Percentiles rank a stretch among this genome's conserved stretches.
Conservation (phyloP, 805 yeast species). For the Metschnikowia bowlesiae region DNA sequence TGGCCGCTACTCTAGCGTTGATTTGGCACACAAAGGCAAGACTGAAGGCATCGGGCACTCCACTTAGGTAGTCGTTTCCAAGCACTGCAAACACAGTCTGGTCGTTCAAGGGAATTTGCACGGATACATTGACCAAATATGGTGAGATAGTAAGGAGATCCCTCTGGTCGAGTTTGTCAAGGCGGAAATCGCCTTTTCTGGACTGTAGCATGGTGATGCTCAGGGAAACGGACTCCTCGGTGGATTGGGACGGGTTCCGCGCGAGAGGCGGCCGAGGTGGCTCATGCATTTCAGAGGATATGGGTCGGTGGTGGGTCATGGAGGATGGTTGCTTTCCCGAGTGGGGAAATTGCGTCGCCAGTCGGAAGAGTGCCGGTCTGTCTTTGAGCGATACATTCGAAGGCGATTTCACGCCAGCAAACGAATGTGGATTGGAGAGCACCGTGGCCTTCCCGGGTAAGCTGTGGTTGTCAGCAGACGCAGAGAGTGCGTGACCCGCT, state of each 20-base stretch:
- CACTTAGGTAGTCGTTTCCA: slow-evolving; percentile 45
- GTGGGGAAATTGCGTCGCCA: slow-evolving; percentile 10
- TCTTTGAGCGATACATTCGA: slow-evolving; percentile 7
- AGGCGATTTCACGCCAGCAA: background rate
- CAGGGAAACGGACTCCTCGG: slow-evolving; percentile 28
- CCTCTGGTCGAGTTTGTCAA: slow-evolving; percentile 12
- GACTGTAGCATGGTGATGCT: slow-evolving; percentile 8
- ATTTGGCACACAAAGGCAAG: slow-evolving; percentile 51
- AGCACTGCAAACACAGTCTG: slow-evolving; percentile 43
- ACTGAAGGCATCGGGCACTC: slow-evolving; percentile 45
- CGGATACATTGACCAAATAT: slow-evolving; percentile 34
- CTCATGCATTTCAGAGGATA: slow-evolving; percentile 6
- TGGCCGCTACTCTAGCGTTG: slow-evolving; percentile 54
- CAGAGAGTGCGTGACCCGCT: background rate
- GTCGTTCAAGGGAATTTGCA: slow-evolving; percentile 43
- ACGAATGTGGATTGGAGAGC: slow-evolving; percentile 1
- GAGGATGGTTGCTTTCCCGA: slow-evolving; percentile 21
- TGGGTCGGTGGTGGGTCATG: slow-evolving; percentile 13
- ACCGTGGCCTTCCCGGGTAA: slow-evolving; percentile 1
- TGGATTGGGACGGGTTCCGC: slow-evolving; percentile 33
- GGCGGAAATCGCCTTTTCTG: background rate
- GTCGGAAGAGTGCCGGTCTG: slow-evolving; percentile 10
- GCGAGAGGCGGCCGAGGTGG: slow-evolving; percentile 25
- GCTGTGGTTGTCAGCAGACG: background rate
- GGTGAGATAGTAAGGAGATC: slow-evolving; percentile 3